Percentiles rank a stretch among this genome's conserved stretches.
phyloP scores from a whole-genome alignment of 352 stramenopile species.

The Phytophthora cryptogea region DNA sequence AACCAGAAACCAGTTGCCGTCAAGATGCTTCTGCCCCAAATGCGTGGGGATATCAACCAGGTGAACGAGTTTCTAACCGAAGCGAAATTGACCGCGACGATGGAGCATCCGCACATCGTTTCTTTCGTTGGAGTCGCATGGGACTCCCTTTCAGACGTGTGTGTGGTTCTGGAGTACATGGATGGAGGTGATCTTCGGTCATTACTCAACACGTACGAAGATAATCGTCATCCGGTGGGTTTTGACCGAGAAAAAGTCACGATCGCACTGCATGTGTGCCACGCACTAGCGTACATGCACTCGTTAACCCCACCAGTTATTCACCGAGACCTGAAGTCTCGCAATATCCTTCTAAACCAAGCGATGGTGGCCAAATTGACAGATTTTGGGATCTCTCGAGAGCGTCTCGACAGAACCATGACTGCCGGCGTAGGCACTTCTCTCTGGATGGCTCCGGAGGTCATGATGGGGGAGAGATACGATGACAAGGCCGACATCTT shows the following conservation, averaged over 20 bases:
- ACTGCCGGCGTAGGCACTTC: not conserved
- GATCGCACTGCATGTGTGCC: slow-evolving; percentile 16
- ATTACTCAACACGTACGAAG: slow-evolving; percentile 18
- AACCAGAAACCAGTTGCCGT: slow-evolving; percentile 28
- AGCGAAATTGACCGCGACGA: slow-evolving; percentile 19
- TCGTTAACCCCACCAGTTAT: slow-evolving; percentile 31
- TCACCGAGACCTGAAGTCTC: slow-evolving; percentile 24
- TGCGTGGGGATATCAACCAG: slow-evolving; percentile 17
- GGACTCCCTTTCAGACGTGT: slow-evolving; percentile 44
- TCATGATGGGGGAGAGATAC: not conserved
- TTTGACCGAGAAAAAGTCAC: slow-evolving; percentile 13
- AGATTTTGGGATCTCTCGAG: slow-evolving; percentile 56
- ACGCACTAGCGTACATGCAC: slow-evolving; percentile 34
- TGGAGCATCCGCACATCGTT: slow-evolving; percentile 49
- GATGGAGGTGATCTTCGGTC: slow-evolving; percentile 41
- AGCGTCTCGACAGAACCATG: slow-evolving; percentile 7
- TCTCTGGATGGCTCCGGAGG: too few species aligned
- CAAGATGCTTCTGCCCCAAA: slow-evolving; percentile 34
- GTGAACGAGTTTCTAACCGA: slow-evolving; percentile 37
- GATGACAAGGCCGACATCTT: slow-evolving; percentile 10
- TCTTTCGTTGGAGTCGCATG: slow-evolving; percentile 51
- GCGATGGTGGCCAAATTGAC: slow-evolving; percentile 42
- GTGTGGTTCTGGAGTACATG: slow-evolving; percentile 55
- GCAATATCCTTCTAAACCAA: slow-evolving; percentile 45
- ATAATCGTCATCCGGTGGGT: slow-evolving; percentile 3